Evolutionary conservation across 2,329 filamentous ascomycete species (phyloP).

Genomic region (Amauroascus niger): DNA sequence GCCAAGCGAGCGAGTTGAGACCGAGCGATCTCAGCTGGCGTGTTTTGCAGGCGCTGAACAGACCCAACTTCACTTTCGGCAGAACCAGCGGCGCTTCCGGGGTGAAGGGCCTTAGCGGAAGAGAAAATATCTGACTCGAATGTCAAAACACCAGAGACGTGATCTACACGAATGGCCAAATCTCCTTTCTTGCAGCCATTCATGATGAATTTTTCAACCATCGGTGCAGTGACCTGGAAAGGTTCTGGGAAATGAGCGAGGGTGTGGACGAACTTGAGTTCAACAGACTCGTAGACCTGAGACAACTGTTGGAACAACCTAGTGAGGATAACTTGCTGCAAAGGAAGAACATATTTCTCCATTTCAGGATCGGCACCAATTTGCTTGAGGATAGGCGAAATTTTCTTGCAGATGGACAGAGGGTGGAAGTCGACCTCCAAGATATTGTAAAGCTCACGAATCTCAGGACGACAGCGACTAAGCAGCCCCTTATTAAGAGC

Average conservation of each 20-base stretch:
- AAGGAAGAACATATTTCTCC: slow-evolving; percentile 89
- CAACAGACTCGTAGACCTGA: slow-evolving; percentile 96
- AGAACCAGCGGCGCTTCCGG: slow-evolving; percentile 73
- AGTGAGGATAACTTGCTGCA: slow-evolving; percentile 97
- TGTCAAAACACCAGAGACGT: slow-evolving; percentile 86
- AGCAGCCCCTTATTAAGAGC: slow-evolving; percentile 89
- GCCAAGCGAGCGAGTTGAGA: slow-evolving; percentile 86
- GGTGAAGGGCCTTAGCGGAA: slow-evolving; percentile 81
- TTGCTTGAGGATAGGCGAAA: slow-evolving; percentile 86
- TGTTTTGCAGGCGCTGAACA: slow-evolving; percentile 93
- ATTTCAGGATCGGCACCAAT: slow-evolving; percentile 91
- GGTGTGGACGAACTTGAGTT: slow-evolving; percentile 83
- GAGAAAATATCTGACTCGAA: slow-evolving; percentile 99
- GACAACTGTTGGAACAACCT: slow-evolving; percentile 98
- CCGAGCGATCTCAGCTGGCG: slow-evolving; percentile 92
- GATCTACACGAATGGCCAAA: slow-evolving; percentile 88
- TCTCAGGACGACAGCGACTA: slow-evolving; percentile 85
- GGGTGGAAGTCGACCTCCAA: slow-evolving; percentile 98
- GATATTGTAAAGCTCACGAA: slow-evolving; percentile 95
- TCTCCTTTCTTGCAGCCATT: slow-evolving; percentile 99
- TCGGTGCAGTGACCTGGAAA: slow-evolving; percentile 80
- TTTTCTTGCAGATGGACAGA: slow-evolving; percentile 97
- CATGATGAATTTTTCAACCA: slow-evolving; percentile 99
- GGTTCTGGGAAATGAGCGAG: slow-evolving; percentile 94
- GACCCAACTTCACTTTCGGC: slow-evolving; percentile 75